A percentile compares a stretch with the other conserved stretches of the same genome.
Evolutionary conservation across 179 eudicot genomes (phyloP).

Genomic region (Corrigiola litoralis): DNA sequence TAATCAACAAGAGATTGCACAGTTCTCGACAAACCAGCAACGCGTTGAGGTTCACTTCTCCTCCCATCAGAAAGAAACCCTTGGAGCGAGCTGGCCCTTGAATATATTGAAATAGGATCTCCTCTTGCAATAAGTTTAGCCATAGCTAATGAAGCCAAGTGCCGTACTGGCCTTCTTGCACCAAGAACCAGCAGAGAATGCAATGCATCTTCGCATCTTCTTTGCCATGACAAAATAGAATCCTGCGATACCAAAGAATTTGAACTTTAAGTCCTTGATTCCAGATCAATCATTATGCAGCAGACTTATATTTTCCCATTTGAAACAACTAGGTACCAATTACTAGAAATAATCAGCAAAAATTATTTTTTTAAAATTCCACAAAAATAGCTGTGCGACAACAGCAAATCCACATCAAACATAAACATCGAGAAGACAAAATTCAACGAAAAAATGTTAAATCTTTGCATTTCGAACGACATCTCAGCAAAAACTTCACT

Average conservation of each 20-base stretch:
- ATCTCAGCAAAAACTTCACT: too few species aligned
- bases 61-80: slow-evolving; percentile 91
- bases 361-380: too few species aligned
- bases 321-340: too few species aligned
- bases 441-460: too few species aligned
- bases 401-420: too few species aligned
- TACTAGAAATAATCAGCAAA: too few species aligned
- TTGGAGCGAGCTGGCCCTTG: slow-evolving; percentile 89
- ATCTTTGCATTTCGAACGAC: too few species aligned
- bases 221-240: slow-evolving; percentile 70
- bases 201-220: slow-evolving; percentile 93
- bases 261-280: not conserved
- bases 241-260: slow-evolving; percentile 42
- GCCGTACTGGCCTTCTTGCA: slow-evolving; percentile 88
- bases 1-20: not conserved
- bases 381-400: too few species aligned
- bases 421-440: too few species aligned
- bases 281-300: not conserved
- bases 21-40: slow-evolving; percentile 60
- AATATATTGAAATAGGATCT: slow-evolving; percentile 88
- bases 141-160: slow-evolving; percentile 89
- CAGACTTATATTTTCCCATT: too few species aligned
- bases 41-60: slow-evolving; percentile 72
- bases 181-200: slow-evolving; percentile 77
- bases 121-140: slow-evolving; percentile 76